Evolutionary conservation across 1,284 basidiomycete species (phyloP).

Genomic region (Rhodotorula sp.): DNA sequence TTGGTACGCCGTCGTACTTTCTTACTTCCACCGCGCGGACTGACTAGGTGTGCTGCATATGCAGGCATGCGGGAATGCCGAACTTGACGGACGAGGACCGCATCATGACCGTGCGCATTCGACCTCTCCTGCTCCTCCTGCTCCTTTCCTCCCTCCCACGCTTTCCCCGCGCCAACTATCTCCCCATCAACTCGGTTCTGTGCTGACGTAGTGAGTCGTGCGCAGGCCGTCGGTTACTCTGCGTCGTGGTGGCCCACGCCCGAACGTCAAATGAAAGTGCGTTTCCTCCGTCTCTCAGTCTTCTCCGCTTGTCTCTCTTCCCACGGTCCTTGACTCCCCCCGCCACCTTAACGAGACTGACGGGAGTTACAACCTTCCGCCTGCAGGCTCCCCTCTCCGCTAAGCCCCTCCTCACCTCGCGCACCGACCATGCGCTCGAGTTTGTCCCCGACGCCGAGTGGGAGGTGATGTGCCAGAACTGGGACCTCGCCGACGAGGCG

Average conservation of each 20-base stretch:
- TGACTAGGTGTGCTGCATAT: background rate
- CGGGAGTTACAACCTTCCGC: no score
- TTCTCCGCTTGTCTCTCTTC: background rate
- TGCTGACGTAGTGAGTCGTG: no score
- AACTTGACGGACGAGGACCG: constrained; percentile 17
- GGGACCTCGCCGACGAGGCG: constrained; percentile 1
- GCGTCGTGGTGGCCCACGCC: constrained; percentile 10
- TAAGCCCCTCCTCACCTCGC: constrained; percentile 1
- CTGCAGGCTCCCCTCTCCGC: constrained; percentile 16
- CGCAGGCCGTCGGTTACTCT: constrained; percentile 15
- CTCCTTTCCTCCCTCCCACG: no score
- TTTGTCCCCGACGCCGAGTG: constrained; percentile 10
- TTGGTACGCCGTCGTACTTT: background rate
- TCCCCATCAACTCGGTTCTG: no score
- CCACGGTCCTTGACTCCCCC: background rate
- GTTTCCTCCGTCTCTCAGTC: background rate
- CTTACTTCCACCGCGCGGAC: background rate
- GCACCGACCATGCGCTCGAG: background rate
- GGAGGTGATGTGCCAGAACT: background rate
- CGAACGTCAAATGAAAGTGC: background rate
- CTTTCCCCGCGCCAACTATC: no score
- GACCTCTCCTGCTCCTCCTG: background rate
- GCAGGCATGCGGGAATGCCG: constrained; percentile 20
- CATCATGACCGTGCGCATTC: constrained; percentile 20
- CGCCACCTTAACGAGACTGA: background rate